Evolutionary conservation across 106 monocot species (phyloP), one percentile per base, ranked within the genome.

Genomic region (Dendrobium huoshanense): DNA sequence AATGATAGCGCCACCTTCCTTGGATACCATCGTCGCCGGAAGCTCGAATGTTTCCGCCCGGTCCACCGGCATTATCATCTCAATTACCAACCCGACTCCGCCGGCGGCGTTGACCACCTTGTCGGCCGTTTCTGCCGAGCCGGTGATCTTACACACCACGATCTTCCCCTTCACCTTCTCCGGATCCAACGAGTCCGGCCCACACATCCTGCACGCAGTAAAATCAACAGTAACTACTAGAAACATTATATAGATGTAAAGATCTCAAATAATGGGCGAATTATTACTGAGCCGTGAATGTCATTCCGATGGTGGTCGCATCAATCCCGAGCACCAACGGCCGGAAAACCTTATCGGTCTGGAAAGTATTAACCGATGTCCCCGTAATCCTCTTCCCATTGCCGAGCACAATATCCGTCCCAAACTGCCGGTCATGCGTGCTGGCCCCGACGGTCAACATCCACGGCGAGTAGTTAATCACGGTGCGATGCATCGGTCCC

Each of bases 401-500:
- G 0, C 79, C 79, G 11, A 79, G 44, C n/a, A 58, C 64, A 4
- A 79, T 7, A 11, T 79, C 79, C 16, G 79, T 64, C 25, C 75
- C 19, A 9, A n/a, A 54, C 40, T 43, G 82, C 11, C 85, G 44
- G 75, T 85, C 88, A 20, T 65, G 72, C 8, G 76, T 77, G 80
- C 80, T 82, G 2, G 85, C 88, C 0, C 77, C 88, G 5, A 82
- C 82, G 18, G 80, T 80, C 16, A 88, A 72, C 10, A 85, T 82
- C 88, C 88, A 88, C 4, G 88, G 88, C 1, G 85, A 82, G n/a
- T 74, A 77, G 73, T 85, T 88, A 7, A 37, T 3, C 10, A 80
- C 54, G 33, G 77, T 61, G 22, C 61, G 54, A 13, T 41, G 56
- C 15, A 4, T 20, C 0, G 87, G 87, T 2, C 88, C 85, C 22